Conservation (phyloP, 2,329 filamentous ascomycete genomes). For the Phialophora macrospora region DNA sequence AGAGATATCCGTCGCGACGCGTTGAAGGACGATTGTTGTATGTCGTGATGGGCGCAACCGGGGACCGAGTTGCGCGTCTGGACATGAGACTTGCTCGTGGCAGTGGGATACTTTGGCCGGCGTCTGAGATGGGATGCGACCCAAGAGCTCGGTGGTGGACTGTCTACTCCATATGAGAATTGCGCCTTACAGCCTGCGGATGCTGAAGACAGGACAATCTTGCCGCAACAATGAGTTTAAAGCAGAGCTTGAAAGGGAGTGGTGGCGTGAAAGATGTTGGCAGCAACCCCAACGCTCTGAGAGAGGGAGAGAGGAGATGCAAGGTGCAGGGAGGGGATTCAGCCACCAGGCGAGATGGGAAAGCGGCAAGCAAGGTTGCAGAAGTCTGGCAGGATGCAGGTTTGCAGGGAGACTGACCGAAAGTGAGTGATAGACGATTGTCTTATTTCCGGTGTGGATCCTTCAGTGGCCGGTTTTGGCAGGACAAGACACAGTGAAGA, state of each 20-base stretch:
- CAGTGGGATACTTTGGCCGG: background rate
- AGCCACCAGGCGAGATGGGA: constrained; percentile 11
- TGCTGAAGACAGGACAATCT: constrained; percentile 8
- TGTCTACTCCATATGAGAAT: constrained; percentile 22
- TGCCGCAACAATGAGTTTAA: constrained; percentile 1
- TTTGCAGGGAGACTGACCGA: constrained; percentile 15
- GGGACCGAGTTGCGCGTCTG: constrained; percentile 7
- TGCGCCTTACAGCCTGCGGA: constrained; percentile 23
- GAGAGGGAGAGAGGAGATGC: constrained; percentile 9
- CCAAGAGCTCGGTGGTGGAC: constrained; percentile 14
- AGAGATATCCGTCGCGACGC: background rate
- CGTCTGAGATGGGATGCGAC: constrained; percentile 4
- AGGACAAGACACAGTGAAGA: constrained; percentile 4
- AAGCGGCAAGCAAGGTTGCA: constrained; percentile 20
- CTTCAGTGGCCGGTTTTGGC: constrained; percentile 7
- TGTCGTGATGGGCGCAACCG: constrained; percentile 6
- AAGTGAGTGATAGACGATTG: constrained; percentile 16
- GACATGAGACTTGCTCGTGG: constrained; percentile 10
- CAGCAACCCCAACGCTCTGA: background rate
- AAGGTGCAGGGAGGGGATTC: constrained; percentile 3
- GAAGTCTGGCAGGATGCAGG: constrained; percentile 4
- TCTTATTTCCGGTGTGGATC: constrained; percentile 23
- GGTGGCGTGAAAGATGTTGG: constrained; percentile 17
- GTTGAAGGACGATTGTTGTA: background rate
- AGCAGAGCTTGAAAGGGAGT: constrained; percentile 9